A percentile compares a stretch with the other conserved stretches of the same genome.
phyloP scores from a whole-genome alignment of 1,139 yeast species.

The Taphrina flavorubra region DNA sequence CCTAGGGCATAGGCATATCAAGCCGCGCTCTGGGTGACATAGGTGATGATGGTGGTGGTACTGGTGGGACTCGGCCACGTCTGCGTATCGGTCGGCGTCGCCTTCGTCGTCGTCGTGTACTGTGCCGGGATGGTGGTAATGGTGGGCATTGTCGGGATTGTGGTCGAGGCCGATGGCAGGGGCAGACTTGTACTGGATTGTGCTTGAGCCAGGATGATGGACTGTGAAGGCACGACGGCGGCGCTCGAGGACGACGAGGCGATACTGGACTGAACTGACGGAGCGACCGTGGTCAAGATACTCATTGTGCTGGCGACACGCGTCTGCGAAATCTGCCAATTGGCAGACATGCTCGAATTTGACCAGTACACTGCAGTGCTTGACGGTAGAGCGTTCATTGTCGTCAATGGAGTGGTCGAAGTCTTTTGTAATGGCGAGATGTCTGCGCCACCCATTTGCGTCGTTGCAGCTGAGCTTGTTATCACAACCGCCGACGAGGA shows the following conservation, averaged over 20 bases:
- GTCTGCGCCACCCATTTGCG: background rate
- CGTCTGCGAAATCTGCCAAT: background rate
- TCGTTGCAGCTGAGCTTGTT: background rate
- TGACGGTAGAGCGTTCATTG: background rate
- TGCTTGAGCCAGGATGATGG: background rate
- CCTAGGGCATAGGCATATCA: background rate
- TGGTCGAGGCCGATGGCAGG: background rate
- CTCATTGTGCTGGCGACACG: background rate
- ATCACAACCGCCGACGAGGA: background rate
- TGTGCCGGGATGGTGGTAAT: background rate
- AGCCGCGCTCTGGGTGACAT: background rate
- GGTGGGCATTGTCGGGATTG: constrained; percentile 1
- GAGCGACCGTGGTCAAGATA: background rate
- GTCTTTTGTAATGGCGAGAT: background rate
- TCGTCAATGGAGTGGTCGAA: background rate
- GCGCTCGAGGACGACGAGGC: background rate
- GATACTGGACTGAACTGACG: background rate
- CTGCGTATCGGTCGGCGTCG: constrained; percentile 13
- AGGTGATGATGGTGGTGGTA: constrained; percentile 13
- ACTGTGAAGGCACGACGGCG: background rate
- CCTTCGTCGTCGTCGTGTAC: background rate
- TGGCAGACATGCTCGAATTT: constrained; percentile 1
- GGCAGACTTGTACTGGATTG: no score
- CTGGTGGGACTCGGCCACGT: constrained; percentile 18
- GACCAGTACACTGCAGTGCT: background rate